Percentiles rank a stretch among this genome's conserved stretches.
These are phyloP conservation scores for Margaritispora aquatica DNA, from an alignment of 495 filamentous ascomycete genomes.

Conservation along the genomic window DNA sequence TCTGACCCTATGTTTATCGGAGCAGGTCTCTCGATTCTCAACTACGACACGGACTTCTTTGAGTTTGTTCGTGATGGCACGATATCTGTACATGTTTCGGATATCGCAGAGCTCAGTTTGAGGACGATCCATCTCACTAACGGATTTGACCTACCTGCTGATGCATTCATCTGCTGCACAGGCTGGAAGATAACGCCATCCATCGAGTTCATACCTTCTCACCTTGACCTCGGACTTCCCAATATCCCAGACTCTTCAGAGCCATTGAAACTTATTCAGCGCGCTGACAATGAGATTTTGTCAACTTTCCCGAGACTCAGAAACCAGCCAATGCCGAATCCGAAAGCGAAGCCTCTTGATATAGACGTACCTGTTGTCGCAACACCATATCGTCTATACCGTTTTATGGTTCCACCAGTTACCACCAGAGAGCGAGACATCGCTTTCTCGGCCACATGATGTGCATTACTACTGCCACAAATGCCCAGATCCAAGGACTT, in stretches of 20 bases:
- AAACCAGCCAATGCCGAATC: conserved; percentile 29
- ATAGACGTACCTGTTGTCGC: conserved; percentile 36
- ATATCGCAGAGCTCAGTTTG: conserved; percentile 45
- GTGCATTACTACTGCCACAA: conserved; percentile 52
- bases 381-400: conserved; percentile 46
- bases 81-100: conserved; percentile 55
- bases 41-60: conserved; percentile 63
- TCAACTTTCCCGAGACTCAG: conserved; percentile 56
- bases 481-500: conserved; percentile 62
- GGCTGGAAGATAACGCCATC: conserved; percentile 58
- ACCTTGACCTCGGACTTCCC: conserved; percentile 25
- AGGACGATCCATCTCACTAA: conserved; percentile 49
- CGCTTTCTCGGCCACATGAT: conserved; percentile 60
- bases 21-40: conserved; percentile 57
- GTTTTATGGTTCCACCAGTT: conserved; percentile 64
- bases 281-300: conserved; percentile 63
- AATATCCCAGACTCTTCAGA: neutral
- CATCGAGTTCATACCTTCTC: conserved; percentile 52
- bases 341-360: conserved; percentile 42
- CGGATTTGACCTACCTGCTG: conserved; percentile 47
- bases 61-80: conserved; percentile 51
- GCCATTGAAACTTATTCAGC: neutral
- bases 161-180: conserved; percentile 60
- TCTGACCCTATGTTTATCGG: conserved; percentile 58
- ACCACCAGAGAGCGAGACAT: conserved; percentile 50